Evolutionary conservation across 495 filamentous ascomycete species (phyloP).

Genomic region (Lindgomyces ingoldianus): DNA sequence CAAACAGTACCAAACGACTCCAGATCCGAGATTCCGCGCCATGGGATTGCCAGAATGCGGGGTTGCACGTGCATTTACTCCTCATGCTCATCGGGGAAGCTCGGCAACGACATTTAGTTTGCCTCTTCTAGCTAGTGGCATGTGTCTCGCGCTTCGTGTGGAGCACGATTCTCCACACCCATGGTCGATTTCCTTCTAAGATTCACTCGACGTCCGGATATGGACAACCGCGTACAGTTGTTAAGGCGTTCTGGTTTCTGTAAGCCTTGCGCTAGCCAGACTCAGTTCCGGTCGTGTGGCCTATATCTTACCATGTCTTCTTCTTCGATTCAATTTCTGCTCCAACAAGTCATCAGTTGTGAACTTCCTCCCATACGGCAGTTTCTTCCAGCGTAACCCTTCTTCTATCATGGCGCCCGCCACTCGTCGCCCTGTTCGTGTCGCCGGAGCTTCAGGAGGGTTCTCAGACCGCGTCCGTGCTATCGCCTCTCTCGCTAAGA

Average conservation of each 20-base stretch:
- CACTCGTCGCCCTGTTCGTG: constrained; percentile 28
- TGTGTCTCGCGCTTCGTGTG: constrained; percentile 2
- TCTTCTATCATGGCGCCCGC: constrained; percentile 32
- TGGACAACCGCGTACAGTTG: not conserved
- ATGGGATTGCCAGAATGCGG: constrained; percentile 1
- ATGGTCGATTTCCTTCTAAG: not conserved
- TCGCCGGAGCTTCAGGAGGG: constrained; percentile 34
- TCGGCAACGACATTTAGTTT: constrained; percentile 9
- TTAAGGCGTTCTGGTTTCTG: not conserved
- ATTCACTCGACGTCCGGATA: not conserved
- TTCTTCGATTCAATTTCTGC: not conserved
- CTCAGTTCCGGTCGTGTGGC: too few species aligned
- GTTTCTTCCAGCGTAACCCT: too few species aligned
- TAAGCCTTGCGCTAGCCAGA: too few species aligned
- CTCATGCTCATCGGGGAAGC: constrained; percentile 21
- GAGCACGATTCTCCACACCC: constrained; percentile 15
- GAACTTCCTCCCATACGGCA: too few species aligned
- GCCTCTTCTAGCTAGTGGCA: not conserved
- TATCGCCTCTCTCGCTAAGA: constrained; percentile 30
- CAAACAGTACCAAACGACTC: not conserved
- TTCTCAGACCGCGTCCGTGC: constrained; percentile 37
- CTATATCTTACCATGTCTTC: constrained; percentile 3
- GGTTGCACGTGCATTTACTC: constrained; percentile 2
- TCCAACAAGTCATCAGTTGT: too few species aligned
- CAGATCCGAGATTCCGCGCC: constrained; percentile 23